phyloP scores from a whole-genome alignment of 352 stramenopile genomes.

The Phytophthora niederhauseri region DNA sequence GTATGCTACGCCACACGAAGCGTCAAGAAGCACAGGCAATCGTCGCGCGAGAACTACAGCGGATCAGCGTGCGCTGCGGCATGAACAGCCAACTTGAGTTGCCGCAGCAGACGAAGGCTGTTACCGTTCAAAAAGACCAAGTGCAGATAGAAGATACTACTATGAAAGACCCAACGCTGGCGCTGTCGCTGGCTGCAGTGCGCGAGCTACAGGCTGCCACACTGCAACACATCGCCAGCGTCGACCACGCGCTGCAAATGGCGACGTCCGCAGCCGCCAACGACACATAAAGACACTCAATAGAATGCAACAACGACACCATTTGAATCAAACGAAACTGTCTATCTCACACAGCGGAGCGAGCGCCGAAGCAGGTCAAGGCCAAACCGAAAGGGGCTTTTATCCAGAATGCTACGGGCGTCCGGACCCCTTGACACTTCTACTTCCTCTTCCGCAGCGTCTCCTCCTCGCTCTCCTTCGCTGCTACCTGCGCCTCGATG shows the following conservation, averaged over 20 bases:
- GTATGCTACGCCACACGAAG: constrained; percentile 45
- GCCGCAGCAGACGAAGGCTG: constrained; percentile 9
- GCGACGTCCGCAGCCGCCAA: constrained; percentile 20
- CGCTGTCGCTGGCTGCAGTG: constrained; percentile 41
- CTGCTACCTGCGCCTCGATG: constrained; percentile 45
- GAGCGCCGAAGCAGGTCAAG: constrained; percentile 22
- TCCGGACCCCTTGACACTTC: constrained; percentile 3
- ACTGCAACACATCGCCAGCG: constrained; percentile 55
- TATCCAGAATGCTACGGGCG: constrained; percentile 19
- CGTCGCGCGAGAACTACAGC: constrained; percentile 45
- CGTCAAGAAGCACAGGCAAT: constrained; percentile 39
- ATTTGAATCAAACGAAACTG: constrained; percentile 44
- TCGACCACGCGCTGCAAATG: constrained; percentile 40
- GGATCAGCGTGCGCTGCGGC: constrained; percentile 46
- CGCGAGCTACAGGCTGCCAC: constrained; percentile 55
- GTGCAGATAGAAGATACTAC: not conserved
- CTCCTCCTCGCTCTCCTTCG: constrained; percentile 38
- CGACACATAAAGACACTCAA: not conserved
- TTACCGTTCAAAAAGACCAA: constrained; percentile 7
- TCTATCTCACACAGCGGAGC: constrained; percentile 45
- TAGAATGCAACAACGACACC: constrained; percentile 22
- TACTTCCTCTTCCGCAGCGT: constrained; percentile 77
- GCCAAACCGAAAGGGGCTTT: constrained; percentile 29
- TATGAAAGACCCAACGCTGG: constrained; percentile 12
- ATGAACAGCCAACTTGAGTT: constrained; percentile 34